Percentiles rank a stretch among this genome's conserved stretches.
phyloP scores from a whole-genome alignment of 352 stramenopile species.

The Plasmopara viticola region DNA sequence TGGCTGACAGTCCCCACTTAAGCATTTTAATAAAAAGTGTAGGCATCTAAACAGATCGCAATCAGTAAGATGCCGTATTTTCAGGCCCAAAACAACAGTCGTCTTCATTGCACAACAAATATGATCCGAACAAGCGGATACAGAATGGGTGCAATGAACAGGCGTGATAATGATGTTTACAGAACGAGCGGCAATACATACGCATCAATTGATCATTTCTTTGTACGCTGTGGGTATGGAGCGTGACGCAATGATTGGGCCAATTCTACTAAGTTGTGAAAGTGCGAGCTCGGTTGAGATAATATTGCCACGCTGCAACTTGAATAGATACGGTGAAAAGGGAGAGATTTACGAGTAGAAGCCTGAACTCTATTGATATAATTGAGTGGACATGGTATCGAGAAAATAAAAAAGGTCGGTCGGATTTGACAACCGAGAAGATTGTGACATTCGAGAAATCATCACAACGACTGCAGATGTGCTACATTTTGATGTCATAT shows the following conservation, averaged over 20 bases:
- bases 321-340: conserved; percentile 25
- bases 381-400: conserved; percentile 31
- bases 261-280: conserved; percentile 16
- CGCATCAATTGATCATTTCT: conserved; percentile 39
- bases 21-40: no score
- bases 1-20: no score
- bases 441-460: conserved; percentile 4
- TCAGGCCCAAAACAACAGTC: conserved; percentile 16
- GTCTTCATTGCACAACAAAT: conserved; percentile 18
- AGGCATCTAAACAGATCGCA: no score
- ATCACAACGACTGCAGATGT: no score
- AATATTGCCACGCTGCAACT: conserved; percentile 3
- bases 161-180: conserved; percentile 19
- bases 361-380: conserved; percentile 35
- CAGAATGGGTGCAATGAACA: conserved; percentile 27
- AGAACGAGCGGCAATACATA: conserved; percentile 25
- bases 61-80: conserved; percentile 21
- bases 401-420: background rate
- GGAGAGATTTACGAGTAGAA: conserved; percentile 38
- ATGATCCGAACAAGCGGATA: conserved; percentile 8
- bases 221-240: conserved; percentile 55
- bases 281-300: conserved; percentile 10
- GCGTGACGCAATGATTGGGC: conserved; percentile 12
- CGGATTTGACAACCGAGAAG: conserved; percentile 24
- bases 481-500: conserved; percentile 20